Base-by-base conservation (phyloP, 176 grass and related monocot species). In the Guadua angustifolia region DNA sequence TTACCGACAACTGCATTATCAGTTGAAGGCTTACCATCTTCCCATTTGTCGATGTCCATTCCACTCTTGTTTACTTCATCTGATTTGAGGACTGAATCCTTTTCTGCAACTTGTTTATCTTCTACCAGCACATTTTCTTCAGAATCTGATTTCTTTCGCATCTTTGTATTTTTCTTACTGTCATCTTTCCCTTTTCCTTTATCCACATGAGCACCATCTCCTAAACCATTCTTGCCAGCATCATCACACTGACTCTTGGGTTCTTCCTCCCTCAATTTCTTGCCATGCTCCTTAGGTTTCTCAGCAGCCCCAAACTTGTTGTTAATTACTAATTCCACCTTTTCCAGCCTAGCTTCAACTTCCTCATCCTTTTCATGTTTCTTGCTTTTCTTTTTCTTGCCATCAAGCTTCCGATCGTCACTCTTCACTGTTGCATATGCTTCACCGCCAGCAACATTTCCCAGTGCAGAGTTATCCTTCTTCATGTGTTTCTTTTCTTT, bases 311-410 rank as follows among this genome's bases (percentile, higher is more conserved):
- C 78, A 9, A 78, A 63, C 25, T 65, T 88, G 26, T 50, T 83
- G 1, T 47, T 66, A 17, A 85, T 22, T 14, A 73, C 61, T 18
- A 66, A 69, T 50, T 77, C 57, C 36, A 45, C 71, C 77, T 86
- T 88, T 50, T 78, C 88, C 63, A 81, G 26, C 44, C 84, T 83
- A 69, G 42, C 72, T 59, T 86, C 72, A 29, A 87, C 84, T 29
- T 87, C 80, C 44, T 85, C 84, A 24, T 81, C 63, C 0, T 79
- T 78, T 39, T 81, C 88, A 9, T 81, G 73, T 67, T 90, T 94
- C 71, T 89, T 94, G 68, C 22, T 87, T 58, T 88, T 92, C 73
- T 91, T 91, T 5, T 89, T 89, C 83, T 88, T 92, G 3, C 60
- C 65, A 46, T 80, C 79, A 64, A 40, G 1, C 74, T 78, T 85